phyloP scores from a whole-genome alignment of 2,329 filamentous ascomycete genomes.

The Fusarium burgessii region DNA sequence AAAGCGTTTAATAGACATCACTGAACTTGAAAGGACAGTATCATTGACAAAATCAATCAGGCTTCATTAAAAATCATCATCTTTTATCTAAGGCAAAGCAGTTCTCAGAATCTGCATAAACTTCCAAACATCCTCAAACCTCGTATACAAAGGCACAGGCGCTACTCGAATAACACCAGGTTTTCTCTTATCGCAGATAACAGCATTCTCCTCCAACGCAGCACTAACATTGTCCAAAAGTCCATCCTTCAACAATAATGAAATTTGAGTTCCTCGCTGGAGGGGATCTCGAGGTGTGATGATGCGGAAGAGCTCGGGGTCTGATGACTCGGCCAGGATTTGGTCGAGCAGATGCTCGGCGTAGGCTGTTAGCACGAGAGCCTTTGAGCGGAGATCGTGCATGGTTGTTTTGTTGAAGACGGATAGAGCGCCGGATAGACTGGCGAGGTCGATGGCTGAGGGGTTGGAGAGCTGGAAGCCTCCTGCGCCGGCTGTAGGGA shows the following conservation, averaged over 20 bases:
- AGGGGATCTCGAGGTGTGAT: constrained; percentile 77
- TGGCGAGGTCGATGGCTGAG: constrained; percentile 81
- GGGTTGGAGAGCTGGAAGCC: constrained; percentile 89
- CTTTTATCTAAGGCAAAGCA: constrained; percentile 45
- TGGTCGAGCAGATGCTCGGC: constrained; percentile 74
- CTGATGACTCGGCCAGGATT: constrained; percentile 52
- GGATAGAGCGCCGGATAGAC: constrained; percentile 77
- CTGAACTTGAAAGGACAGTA: too few species aligned
- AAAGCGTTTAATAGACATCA: background rate
- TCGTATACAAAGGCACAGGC: constrained; percentile 86
- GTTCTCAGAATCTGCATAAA: constrained; percentile 58
- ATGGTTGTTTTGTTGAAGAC: constrained; percentile 81
- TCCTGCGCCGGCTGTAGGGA: constrained; percentile 80
- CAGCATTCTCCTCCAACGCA: constrained; percentile 73
- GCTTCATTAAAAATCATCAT: constrained; percentile 24
- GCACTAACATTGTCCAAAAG: constrained; percentile 76
- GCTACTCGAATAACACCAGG: constrained; percentile 88
- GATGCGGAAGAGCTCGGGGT: constrained; percentile 63
- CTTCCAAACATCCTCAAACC: constrained; percentile 75
- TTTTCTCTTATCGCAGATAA: constrained; percentile 85
- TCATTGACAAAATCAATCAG: background rate
- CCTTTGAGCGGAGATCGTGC: constrained; percentile 75
- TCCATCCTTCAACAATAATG: constrained; percentile 75
- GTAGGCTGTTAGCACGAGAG: constrained; percentile 79
- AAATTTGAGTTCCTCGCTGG: constrained; percentile 83